Evolutionary conservation across 495 filamentous ascomycete genomes (phyloP), one percentile per base, ranked within the genome.

Genomic region (Talaromyces proteolyticus): DNA sequence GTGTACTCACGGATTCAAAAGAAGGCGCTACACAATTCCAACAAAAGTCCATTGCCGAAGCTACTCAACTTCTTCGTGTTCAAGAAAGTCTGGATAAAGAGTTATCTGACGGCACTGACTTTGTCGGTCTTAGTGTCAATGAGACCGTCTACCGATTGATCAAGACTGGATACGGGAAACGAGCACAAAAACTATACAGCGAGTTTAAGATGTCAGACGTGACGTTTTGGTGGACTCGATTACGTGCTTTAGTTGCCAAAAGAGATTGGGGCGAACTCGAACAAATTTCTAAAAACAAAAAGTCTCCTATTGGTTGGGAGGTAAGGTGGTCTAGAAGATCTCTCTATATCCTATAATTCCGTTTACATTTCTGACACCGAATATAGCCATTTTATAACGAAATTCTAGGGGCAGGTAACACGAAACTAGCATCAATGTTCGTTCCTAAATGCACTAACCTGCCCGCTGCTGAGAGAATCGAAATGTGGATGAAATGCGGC

Each of bases 281-380:
- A 66, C 91, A 96, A 53, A 77, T 88, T 53, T 81, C 78, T 41
- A 76, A 69, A 55, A 62, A 49, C 34, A 78, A 74, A 61, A 94
- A 91, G 59, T 88, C 84, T 42, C 87, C 93, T n/a, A 96, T 98
- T 61, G 93, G 91, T 38, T 98, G 94, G 94, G 90, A 93, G 79
- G 85, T 88, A 69, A 68, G 76, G 50, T 36, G 40, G 45, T 19
- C 26, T 25, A 23, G 12, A 50, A 41, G 57, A 20, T 53, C 44
- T 26, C 36, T 17, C 7, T 44, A 20, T 48, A 18, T 34, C 18
- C 42, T 36, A 39, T 43, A 34, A 42, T 42, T 53, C 39, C 25
- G 37, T 55, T 50, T 38, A 44, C 42, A 52, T 26, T 56, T 19
- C 64, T 64, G 19, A 62, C 57, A 56, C 37, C 53, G 8, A 48